These are phyloP conservation scores for Gillenia trifoliata DNA, from an alignment of 306 rosid species.

Conservation along the genomic window DNA sequence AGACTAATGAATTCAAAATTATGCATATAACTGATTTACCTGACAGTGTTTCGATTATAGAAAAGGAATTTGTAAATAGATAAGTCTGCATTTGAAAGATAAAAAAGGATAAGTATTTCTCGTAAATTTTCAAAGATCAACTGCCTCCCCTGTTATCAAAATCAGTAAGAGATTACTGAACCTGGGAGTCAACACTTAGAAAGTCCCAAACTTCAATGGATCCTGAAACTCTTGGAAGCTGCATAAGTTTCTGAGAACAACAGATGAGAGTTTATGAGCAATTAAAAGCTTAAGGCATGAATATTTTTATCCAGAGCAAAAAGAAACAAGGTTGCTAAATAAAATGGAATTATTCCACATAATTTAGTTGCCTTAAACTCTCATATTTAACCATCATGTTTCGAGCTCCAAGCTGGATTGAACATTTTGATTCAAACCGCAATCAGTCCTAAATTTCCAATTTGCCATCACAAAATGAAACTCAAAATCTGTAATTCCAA, in stretches of 20 bases:
- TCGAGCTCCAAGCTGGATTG: background rate
- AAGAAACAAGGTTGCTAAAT: constrained; percentile 11
- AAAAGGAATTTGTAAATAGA: constrained; percentile 80
- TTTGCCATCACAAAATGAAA: background rate
- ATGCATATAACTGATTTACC: constrained; percentile 49
- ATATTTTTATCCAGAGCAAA: constrained; percentile 14
- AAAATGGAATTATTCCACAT: constrained; percentile 17
- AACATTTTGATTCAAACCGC: background rate
- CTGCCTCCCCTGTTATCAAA: background rate
- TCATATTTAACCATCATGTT: constrained; percentile 6
- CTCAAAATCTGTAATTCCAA: background rate
- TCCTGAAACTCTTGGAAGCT: constrained; percentile 88
- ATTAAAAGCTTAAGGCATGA: constrained; percentile 12
- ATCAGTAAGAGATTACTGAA: constrained; percentile 23
- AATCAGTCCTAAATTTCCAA: background rate
- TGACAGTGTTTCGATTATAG: constrained; percentile 84
- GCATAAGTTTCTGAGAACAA: constrained; percentile 74
- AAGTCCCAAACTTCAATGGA: constrained; percentile 99
- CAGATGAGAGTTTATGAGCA: constrained; percentile 19
- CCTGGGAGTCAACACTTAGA: constrained; percentile 99
- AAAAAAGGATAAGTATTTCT: constrained; percentile 11
- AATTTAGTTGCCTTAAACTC: constrained; percentile 8
- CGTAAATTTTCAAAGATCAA: background rate
- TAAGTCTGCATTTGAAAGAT: constrained; percentile 67
- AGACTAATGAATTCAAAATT: constrained; percentile 21